Evolutionary conservation across 2,329 filamentous ascomycete species (phyloP).

Genomic region (Fusarium brachygibbosum): DNA sequence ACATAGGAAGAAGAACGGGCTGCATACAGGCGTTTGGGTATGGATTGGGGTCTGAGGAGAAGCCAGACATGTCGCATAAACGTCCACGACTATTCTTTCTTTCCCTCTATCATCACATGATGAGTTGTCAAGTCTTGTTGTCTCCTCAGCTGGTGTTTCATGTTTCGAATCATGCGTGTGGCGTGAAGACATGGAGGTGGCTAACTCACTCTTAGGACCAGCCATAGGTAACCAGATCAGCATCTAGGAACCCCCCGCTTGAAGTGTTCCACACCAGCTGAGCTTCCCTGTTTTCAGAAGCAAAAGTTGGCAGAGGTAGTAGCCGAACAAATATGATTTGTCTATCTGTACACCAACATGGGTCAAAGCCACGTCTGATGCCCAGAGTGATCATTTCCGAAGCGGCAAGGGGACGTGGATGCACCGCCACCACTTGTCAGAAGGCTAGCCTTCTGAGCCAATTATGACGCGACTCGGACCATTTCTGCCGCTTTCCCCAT

Average conservation of each 20-base stretch:
- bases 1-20: slow-evolving; percentile 18
- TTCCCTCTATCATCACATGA: slow-evolving; percentile 12
- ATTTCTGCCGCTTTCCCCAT: slow-evolving; percentile 31
- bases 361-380: slow-evolving; percentile 26
- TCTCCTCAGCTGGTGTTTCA: slow-evolving; percentile 32
- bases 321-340: slow-evolving; percentile 38
- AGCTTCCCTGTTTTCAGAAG: slow-evolving; percentile 38
- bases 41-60: slow-evolving; percentile 15
- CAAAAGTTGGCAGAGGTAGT: slow-evolving; percentile 42
- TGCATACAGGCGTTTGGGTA: slow-evolving; percentile 35
- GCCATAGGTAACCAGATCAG: slow-evolving; percentile 36
- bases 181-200: slow-evolving; percentile 31
- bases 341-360: not conserved
- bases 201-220: slow-evolving; percentile 23
- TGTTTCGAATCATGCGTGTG: slow-evolving; percentile 36
- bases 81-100: not conserved
- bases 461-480: slow-evolving; percentile 29
- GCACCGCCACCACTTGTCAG: slow-evolving; percentile 39
- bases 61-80: slow-evolving; percentile 3
- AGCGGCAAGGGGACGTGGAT: slow-evolving; percentile 23
- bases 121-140: slow-evolving; percentile 9
- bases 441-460: slow-evolving; percentile 5
- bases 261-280: slow-evolving; percentile 29
- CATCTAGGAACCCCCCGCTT: slow-evolving; percentile 23
- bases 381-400: slow-evolving; percentile 44